Base-by-base conservation (phyloP, 768 basidiomycete genomes). In the Leccinum rimulosum region DNA sequence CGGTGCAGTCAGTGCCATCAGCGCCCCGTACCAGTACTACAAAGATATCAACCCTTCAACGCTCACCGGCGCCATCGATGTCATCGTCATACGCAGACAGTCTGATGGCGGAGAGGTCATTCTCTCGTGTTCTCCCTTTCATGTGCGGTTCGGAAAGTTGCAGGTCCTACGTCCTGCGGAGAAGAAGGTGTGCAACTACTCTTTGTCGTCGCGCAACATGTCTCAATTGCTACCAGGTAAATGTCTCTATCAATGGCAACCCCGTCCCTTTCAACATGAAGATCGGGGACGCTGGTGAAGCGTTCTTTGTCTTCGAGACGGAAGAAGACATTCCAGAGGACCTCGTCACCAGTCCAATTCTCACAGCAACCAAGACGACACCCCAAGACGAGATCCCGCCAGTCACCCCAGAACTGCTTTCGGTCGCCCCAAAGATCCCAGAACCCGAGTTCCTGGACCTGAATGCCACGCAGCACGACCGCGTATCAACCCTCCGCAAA, bases 271-370 rank as follows among this genome's bases (percentile, higher is more conserved):
- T 92, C 73, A 83, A 82, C 73, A 99, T 99, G 97, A 98, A 99
- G 80, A 94, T 98, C 61, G 95, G 95, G 43, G 97, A 98, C 59
- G 94, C 97, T 1, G 97, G 97, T 5, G 97, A 99, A 75, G 97
- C 95, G 0, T 99, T 98, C 80, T 98, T 98, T 68, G 90, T 99
- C 43, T 93, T 98, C 64, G 96, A 99, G 74, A 98, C 96, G 1
- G 92, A 95, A 43, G 92, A 88, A 40, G 94, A 98, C 59, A 87
- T 98, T 31, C 96, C 97, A 3, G 89, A 84, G 50, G 91, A 95
- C 70, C 84, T 99, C 61, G 89, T 95, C 62, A 99, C 97, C 0
- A 93, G 91, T 75, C 97, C 97, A 27, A 77, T 99, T 25, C 83
- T 96, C 14, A 79, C 86, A 61, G 84, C 89, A 9, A 87, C 86